Conservation (phyloP, 306 rosid species). For the Oemleria cerasiformis region DNA sequence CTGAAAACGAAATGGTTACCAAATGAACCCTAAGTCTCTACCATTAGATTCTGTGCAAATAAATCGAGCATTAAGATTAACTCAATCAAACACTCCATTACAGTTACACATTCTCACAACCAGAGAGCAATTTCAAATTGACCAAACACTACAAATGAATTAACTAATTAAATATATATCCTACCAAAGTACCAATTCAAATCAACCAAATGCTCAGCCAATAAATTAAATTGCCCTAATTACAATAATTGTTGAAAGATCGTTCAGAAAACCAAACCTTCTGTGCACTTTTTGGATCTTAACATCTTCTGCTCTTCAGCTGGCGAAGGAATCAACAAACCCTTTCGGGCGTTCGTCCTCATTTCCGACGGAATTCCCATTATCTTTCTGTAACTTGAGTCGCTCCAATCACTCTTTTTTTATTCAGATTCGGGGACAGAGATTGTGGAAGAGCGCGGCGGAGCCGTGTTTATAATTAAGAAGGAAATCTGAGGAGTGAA, state of each 20-base stretch:
- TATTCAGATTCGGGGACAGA: background rate
- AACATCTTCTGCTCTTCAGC: slow-evolving; percentile 52
- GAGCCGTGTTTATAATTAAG: background rate
- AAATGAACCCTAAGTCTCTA: no score
- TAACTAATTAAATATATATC: background rate
- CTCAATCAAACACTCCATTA: background rate
- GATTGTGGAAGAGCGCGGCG: background rate
- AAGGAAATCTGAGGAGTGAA: background rate
- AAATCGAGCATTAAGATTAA: background rate
- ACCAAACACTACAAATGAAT: background rate
- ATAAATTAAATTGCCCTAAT: background rate
- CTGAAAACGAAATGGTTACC: no score
- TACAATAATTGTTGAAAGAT: background rate
- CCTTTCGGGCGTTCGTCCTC: slow-evolving; percentile 38
- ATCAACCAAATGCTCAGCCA: background rate
- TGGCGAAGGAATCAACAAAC: slow-evolving; percentile 61
- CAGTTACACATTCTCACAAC: background rate
- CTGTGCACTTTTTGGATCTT: slow-evolving; percentile 52
- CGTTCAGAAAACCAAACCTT: slow-evolving; percentile 23
- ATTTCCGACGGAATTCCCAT: slow-evolving; percentile 76
- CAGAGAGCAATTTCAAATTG: background rate
- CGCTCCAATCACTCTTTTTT: background rate
- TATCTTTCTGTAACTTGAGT: background rate
- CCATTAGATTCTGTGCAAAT: no score
- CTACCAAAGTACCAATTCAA: background rate